Conservation (phyloP, 2,329 filamentous ascomycete genomes). For the Claviceps spartinae region DNA sequence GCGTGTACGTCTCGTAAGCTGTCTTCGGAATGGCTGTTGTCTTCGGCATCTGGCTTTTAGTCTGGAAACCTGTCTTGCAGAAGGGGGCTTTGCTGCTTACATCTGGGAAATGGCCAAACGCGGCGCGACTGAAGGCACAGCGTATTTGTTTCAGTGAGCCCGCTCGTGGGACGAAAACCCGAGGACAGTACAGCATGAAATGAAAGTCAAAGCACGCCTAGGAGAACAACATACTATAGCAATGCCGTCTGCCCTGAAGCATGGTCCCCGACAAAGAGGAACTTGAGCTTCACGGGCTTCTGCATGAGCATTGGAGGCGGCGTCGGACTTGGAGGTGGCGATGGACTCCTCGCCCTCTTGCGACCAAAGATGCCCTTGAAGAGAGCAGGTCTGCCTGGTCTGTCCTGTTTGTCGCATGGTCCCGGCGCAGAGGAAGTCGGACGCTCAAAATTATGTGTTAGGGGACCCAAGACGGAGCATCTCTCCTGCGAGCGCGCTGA, state of each 20-base stretch:
- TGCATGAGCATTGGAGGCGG: background rate
- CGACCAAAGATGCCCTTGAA: background rate
- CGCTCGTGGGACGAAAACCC: too few species aligned
- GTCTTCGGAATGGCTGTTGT: constrained; percentile 20
- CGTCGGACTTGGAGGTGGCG: background rate
- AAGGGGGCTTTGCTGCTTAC: constrained; percentile 11
- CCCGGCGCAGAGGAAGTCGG: background rate
- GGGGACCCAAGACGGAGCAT: background rate
- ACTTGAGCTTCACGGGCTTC: constrained; percentile 15
- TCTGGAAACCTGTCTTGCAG: background rate
- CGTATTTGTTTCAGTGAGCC: background rate
- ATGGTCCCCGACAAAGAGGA: constrained; percentile 23
- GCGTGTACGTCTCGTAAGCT: constrained; percentile 22
- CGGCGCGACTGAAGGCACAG: constrained; percentile 17
- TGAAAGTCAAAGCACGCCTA: background rate
- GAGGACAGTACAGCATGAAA: background rate
- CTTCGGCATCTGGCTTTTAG: constrained; percentile 8
- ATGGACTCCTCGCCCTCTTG: constrained; percentile 11
- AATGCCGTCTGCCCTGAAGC: constrained; percentile 23
- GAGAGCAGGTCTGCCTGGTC: background rate
- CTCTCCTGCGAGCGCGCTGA: background rate
- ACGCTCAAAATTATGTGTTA: too few species aligned
- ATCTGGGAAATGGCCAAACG: constrained; percentile 25
- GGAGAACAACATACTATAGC: constrained; percentile 19
- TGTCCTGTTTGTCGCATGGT: background rate